phyloP scores from a whole-genome alignment of 257 asterid species.

The Jaltomata sinuosa region DNA sequence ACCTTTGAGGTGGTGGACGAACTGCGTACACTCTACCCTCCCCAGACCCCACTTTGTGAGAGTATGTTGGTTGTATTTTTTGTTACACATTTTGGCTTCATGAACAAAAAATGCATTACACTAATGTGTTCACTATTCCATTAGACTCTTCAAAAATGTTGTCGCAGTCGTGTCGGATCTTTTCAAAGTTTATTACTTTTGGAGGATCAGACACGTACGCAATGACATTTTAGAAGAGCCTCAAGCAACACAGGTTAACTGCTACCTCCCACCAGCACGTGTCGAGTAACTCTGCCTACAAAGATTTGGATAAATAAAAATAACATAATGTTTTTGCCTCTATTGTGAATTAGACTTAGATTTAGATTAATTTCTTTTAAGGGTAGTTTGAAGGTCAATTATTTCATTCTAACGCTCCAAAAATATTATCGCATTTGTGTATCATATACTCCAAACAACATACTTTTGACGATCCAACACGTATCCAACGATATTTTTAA shows the following conservation, averaged over 20 bases:
- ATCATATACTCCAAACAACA: neutral
- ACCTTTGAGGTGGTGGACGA: too few relatives aligned
- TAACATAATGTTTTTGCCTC: neutral
- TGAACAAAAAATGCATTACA: neutral
- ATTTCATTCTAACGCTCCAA: neutral
- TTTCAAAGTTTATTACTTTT: neutral
- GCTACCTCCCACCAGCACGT: neutral
- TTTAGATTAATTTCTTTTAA: neutral
- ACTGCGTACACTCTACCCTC: too few relatives aligned
- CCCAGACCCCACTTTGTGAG: too few relatives aligned
- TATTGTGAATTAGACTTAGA: neutral
- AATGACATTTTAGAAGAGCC: neutral
- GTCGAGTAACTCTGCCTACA: neutral
- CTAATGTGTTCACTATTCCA: too few relatives aligned
- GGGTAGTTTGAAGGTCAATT: neutral
- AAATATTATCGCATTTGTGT: neutral
- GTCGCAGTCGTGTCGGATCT: accelerated
- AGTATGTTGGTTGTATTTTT: too few relatives aligned
- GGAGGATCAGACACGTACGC: neutral
- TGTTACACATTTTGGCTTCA: neutral
- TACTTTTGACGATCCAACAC: accelerated
- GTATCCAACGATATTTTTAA: neutral
- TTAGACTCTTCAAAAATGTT: neutral
- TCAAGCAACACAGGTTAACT: too few relatives aligned
- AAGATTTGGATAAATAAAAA: neutral